Evolutionary conservation across 441 rosid species (phyloP), one percentile per base, ranked within the genome.

Genomic region (Francoa sonchifolia): DNA sequence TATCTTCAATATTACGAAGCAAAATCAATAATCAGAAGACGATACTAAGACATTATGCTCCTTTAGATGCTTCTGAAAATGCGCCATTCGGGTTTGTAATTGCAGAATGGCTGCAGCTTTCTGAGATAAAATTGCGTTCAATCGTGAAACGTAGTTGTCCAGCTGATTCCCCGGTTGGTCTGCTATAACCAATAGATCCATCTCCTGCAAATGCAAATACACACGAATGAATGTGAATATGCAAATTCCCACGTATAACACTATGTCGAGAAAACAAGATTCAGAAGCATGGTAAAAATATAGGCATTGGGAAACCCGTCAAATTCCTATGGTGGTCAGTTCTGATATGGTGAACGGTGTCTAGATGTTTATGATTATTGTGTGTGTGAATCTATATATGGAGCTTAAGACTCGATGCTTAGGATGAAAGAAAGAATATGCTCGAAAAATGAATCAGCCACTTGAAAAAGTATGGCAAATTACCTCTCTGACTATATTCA

Each of bases 131-230:
- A 76, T 61, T 42, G 52, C 47, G 36, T 70, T 67, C 75, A 76
- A 33, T 61, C 59, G 65, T 8, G 78, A 62, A 29, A 87, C 52
- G 59, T 82, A 87, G 48, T 67, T 77, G 50, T 82, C 88, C 19
- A 87, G 72, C 49, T 76, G 92, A 62, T 87, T 87, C 51, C 92
- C 94, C 0, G 94, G 97, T 65, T 77, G 74, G 59, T 76, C 84
- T 17, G 79, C 84, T 67, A 65, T 74, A 20, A 65, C 84, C 48
- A 76, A 49, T 25, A 76, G 61, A 46, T 65, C 61, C 84, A 76
- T 76, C 61, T 72, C 84, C 84, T 76, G 69, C 55, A 48, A 48
- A 43, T 26, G 7, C 19, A 10, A 21, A 37, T 36, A 32, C 3
- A 21, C 7, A 16, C 11, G 27, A 30, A 15, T 1, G 12, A 5